A percentile compares a stretch with the other conserved stretches of the same genome.
Evolutionary conservation across 2,329 filamentous ascomycete species (phyloP).

Genomic region (Corynespora cassiicola): DNA sequence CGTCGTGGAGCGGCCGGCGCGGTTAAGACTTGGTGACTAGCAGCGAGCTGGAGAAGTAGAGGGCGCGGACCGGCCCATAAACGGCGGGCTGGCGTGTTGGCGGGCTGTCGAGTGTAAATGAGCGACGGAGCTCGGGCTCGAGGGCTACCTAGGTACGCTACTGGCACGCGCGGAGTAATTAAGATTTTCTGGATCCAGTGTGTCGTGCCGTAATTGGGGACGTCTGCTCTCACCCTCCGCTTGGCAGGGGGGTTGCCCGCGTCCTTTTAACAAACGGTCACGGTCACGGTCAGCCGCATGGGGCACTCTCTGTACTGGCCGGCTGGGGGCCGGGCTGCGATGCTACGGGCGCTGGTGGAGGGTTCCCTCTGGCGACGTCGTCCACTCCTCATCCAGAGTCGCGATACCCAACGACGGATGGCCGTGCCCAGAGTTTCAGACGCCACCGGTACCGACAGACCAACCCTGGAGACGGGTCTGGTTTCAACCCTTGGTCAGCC

Average conservation of each 20-base stretch:
- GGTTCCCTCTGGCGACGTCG: constrained; percentile 3
- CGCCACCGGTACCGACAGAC: constrained; percentile 28
- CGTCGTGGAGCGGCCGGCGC: constrained; percentile 24
- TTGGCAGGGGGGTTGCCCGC: constrained; percentile 9
- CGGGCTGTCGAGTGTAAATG: constrained; percentile 15
- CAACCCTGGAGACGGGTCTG: constrained; percentile 25
- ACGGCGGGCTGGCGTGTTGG: constrained; percentile 22
- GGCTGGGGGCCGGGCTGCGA: constrained; percentile 16
- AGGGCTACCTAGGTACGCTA: constrained; percentile 3
- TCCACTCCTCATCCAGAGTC: too few species aligned
- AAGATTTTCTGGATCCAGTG: constrained; percentile 9
- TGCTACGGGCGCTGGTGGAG: constrained; percentile 8
- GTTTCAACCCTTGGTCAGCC: constrained; percentile 23
- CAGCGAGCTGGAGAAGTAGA: constrained; percentile 17
- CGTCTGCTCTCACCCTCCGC: neutral
- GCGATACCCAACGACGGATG: too few species aligned
- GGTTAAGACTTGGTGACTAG: constrained; percentile 26
- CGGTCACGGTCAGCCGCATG: constrained; percentile 8
- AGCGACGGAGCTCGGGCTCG: constrained; percentile 14
- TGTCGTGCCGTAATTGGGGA: too few species aligned
- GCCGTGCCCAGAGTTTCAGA: constrained; percentile 25
- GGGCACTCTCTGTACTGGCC: too few species aligned
- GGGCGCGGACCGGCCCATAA: constrained; percentile 25
- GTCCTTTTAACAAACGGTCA: constrained; percentile 7
- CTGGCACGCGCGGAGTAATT: constrained; percentile 3